Conservation (phyloP, 805 yeast species). For the Cyberlindnera sargentensis region DNA sequence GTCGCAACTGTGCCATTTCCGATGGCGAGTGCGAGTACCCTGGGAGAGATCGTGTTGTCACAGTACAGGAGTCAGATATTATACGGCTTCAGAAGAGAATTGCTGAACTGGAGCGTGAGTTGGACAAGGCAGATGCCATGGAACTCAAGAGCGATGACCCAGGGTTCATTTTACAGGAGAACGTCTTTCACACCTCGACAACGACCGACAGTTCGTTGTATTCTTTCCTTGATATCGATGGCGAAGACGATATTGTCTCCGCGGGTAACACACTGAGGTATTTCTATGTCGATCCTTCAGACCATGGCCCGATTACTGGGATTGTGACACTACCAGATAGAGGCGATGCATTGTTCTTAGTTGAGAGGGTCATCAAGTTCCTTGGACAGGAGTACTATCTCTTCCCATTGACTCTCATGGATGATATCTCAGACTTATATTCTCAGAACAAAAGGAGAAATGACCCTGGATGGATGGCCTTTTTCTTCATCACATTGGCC, state of each 20-base stretch:
- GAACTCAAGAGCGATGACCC: background rate
- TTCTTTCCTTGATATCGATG: conserved; percentile 19
- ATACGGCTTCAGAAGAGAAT: conserved; percentile 12
- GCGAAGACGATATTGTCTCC: conserved; percentile 11
- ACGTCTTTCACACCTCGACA: conserved; percentile 16
- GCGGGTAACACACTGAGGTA: conserved; percentile 10
- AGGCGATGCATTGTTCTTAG: conserved; percentile 10
- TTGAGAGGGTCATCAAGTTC: conserved; percentile 15
- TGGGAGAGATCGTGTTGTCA: conserved; percentile 16
- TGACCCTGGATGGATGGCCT: conserved; percentile 11
- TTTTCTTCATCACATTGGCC: conserved; percentile 20
- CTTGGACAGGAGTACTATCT: conserved; percentile 21
- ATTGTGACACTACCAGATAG: conserved; percentile 11
- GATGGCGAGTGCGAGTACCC: conserved; percentile 15
- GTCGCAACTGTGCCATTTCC: conserved; percentile 16
- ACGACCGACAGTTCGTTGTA: conserved; percentile 20
- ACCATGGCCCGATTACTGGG: conserved; percentile 2
- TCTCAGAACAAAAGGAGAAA: background rate
- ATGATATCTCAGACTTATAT: conserved; percentile 7
- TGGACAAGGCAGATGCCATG: background rate
- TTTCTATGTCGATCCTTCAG: conserved; percentile 12
- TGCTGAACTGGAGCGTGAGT: conserved; percentile 7
- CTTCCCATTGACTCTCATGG: conserved; percentile 7
- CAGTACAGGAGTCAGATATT: conserved; percentile 19
- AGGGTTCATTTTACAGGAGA: conserved; percentile 13